These are phyloP conservation scores for Crithidia mellificae DNA, from an alignment of 208 protist genomes.

Conservation along the genomic window DNA sequence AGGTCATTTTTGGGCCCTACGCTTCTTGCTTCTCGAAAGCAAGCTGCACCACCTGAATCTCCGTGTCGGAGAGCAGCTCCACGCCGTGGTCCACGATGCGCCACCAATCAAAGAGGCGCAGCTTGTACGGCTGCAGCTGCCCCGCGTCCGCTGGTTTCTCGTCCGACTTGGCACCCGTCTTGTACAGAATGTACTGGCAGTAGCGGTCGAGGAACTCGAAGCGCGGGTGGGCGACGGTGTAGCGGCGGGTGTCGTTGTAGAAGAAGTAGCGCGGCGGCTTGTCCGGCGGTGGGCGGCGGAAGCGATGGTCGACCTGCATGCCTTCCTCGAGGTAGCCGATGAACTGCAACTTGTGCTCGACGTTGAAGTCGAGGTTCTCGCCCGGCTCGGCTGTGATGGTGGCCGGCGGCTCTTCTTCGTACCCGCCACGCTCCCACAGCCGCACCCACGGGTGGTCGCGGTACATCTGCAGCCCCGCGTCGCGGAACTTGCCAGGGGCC, in stretches of 20 bases:
- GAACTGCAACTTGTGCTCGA: conserved; percentile 55
- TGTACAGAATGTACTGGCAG: conserved; percentile 85
- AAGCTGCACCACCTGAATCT: conserved; percentile 78
- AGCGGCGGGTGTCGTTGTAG: conserved; percentile 71
- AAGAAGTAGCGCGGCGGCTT: conserved; percentile 56
- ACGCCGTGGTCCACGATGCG: conserved; percentile 46
- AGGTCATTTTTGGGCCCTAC: background rate
- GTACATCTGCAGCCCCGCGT: conserved; percentile 72
- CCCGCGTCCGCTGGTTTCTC: conserved; percentile 31
- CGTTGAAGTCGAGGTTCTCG: conserved; percentile 56
- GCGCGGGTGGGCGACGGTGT: conserved; percentile 58
- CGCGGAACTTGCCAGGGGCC: conserved; percentile 53
- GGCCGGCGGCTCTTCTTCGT: conserved; percentile 46
- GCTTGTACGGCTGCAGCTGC: conserved; percentile 36
- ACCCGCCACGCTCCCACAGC: conserved; percentile 66
- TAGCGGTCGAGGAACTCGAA: conserved; percentile 83
- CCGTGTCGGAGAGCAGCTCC: conserved; percentile 72
- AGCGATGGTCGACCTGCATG: conserved; percentile 41
- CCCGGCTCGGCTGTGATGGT: conserved; percentile 22
- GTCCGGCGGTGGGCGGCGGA: conserved; percentile 46
- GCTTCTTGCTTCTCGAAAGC: conserved; percentile 37
- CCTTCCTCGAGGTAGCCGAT: conserved; percentile 42
- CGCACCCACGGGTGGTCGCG: conserved; percentile 56
- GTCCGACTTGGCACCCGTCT: conserved; percentile 58
- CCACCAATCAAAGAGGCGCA: conserved; percentile 75